phyloP scores from a whole-genome alignment of 1,284 basidiomycete species.

The Leccinum fallax region DNA sequence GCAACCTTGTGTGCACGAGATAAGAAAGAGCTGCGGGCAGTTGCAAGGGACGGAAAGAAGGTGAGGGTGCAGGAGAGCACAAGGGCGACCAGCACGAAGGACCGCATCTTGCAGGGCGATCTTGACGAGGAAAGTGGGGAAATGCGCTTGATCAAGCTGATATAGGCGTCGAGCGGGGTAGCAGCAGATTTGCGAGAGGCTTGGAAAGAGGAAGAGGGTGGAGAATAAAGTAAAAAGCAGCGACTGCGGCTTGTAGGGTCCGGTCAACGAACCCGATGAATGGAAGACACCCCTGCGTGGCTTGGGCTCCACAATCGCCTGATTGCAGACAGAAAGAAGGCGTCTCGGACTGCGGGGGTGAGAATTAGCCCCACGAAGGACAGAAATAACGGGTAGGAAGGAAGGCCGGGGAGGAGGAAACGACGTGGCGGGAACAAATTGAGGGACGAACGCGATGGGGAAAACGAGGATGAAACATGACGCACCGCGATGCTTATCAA shows the following conservation, averaged over 20 bases:
- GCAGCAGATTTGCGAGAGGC: not conserved
- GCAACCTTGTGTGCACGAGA: conserved; percentile 46
- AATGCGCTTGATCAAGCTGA: conserved; percentile 9
- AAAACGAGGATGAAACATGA: not conserved
- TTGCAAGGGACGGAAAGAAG: conserved; percentile 17
- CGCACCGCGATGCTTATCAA: conserved; percentile 28
- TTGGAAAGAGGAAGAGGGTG: not conserved
- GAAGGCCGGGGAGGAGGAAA: not conserved
- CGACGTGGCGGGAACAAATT: not conserved
- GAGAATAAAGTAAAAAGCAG: conserved; percentile 3
- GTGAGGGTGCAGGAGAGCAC: conserved; percentile 25
- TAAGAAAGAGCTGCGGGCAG: conserved; percentile 28
- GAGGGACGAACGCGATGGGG: not conserved
- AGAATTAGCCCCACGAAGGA: conserved; percentile 15
- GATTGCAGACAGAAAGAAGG: conserved; percentile 4
- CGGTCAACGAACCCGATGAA: conserved; percentile 30
- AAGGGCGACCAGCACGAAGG: conserved; percentile 41
- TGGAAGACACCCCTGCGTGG: conserved; percentile 22
- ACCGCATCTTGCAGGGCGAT: conserved; percentile 18
- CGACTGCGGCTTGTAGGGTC: conserved; percentile 12
- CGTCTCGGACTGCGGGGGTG: conserved; percentile 16
- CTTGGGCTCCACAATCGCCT: conserved; percentile 13
- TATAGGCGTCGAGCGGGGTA: conserved; percentile 1
- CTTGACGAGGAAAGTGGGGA: conserved; percentile 9
- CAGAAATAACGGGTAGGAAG: conserved; percentile 13